Evolutionary conservation across 1,139 yeast genomes (phyloP), one percentile per base, ranked within the genome.

Genomic region (Scheffersomyces illinoinensis): DNA sequence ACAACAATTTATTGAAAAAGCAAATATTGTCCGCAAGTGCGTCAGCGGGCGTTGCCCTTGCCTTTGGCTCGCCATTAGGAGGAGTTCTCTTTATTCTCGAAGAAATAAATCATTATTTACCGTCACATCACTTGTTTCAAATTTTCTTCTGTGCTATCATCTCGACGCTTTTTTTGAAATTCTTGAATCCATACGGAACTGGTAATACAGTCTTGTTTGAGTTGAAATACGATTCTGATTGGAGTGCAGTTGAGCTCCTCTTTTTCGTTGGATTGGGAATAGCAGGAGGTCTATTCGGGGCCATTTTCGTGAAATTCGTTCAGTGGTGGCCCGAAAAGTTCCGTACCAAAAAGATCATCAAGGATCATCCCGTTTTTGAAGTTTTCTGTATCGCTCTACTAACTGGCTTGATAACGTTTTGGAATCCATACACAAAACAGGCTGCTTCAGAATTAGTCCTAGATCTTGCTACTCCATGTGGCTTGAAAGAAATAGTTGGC

Each of bases 31-130:
- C 88, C 3, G 90, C 91, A 0, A 84, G 89, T 17, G 87, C 90
- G 1, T 83, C 86, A 56, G 88, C 90, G 12, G 91, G 91, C 5
- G 90, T 87, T 12, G 89, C 91, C 4, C 78, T 87, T 26, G 90
- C 91, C 0, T 88, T 87, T 74, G 91, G 91, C 0, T 83, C 88
- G 1, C 91, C 91, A 0, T 75, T 87, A 57, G 91, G 91, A 4
- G 91, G 91, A 2, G 91, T 87, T 2, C 67, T 87, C 39, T 87
- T 87, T 68, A 83, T 87, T 24, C 75, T 88, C 52, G 92, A 87
- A 64, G 91, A 87, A 62, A 88, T 87, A 47, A 84, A 86, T 62
- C 85, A 86, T 65, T 84, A 85, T 61, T 75, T 86, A 50, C 85
- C 88, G 4, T 85, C 88, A 6, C 82, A 83, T 60, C 88, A 86